A percentile compares a stretch with the other conserved stretches of the same genome.
Conservation (phyloP, 306 rosid genomes). For the Quercus berberidifolia region DNA sequence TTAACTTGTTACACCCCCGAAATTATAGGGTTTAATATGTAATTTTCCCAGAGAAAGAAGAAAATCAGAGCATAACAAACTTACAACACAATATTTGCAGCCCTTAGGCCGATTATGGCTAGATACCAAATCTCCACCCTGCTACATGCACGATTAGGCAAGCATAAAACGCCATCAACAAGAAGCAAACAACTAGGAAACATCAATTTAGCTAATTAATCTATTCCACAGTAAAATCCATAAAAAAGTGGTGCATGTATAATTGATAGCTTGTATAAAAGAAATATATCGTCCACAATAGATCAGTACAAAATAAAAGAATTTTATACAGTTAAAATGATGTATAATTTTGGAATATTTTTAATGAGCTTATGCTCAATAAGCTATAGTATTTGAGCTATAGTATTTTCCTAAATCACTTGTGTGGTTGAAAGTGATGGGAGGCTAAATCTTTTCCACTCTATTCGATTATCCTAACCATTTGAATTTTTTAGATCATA, state of each 20-base stretch:
- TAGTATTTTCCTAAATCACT: neutral
- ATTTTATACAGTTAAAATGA: neutral
- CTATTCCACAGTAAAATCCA: neutral
- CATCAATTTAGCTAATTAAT: neutral
- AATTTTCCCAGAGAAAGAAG: neutral
- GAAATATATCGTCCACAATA: neutral
- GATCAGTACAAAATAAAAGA: neutral
- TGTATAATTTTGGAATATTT: neutral
- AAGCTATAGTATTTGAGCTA: neutral
- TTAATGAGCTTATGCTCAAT: neutral
- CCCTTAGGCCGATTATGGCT: conserved; percentile 32
- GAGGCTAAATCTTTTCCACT: neutral
- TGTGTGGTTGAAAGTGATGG: neutral
- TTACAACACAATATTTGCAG: conserved; percentile 84
- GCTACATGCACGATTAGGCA: conserved; percentile 32
- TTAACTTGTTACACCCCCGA: no score
- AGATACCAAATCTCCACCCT: conserved; percentile 44
- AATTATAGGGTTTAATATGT: no score
- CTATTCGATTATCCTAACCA: neutral
- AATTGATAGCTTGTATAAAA: neutral
- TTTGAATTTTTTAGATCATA: neutral
- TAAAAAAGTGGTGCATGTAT: neutral
- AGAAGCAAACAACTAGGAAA: conserved; percentile 10
- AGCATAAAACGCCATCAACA: conserved; percentile 16
- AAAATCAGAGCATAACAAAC: conserved; percentile 30